Evolutionary conservation across 805 yeast genomes (phyloP).

Genomic region (Lachancea cidri): DNA sequence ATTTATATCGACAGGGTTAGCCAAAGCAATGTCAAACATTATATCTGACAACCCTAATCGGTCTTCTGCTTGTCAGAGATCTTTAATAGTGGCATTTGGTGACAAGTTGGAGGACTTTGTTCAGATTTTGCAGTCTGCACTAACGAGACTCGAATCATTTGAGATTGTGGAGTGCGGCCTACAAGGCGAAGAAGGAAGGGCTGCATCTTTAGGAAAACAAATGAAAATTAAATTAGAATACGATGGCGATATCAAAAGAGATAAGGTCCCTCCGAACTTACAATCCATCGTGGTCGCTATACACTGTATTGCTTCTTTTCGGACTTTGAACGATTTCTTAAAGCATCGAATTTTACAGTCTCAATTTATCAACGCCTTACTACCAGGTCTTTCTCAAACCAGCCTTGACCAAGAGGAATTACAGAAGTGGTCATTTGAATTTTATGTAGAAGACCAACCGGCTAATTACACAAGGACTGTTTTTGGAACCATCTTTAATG

Average conservation of each 20-base stretch:
- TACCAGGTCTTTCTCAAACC: constrained; percentile 15
- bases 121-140: constrained; percentile 60
- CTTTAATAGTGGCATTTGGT: constrained; percentile 40
- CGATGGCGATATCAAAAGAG: constrained; percentile 30
- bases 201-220: constrained; percentile 67
- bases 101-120: constrained; percentile 43
- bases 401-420: constrained; percentile 7
- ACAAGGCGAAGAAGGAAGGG: constrained; percentile 37
- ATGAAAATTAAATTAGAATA: constrained; percentile 50
- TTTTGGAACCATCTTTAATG: constrained; percentile 65
- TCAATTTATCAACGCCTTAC: constrained; percentile 19
- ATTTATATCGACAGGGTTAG: constrained; percentile 61
- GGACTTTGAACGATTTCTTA: constrained; percentile 41
- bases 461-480: constrained; percentile 66
- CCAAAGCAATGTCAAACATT: constrained; percentile 27
- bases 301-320: constrained; percentile 51
- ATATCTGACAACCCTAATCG: constrained; percentile 22
- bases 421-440: constrained; percentile 44
- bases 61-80: constrained; percentile 35
- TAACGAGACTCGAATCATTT: constrained; percentile 70
- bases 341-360: constrained; percentile 34
- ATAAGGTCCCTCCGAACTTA: constrained; percentile 23
- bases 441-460: constrained; percentile 49
- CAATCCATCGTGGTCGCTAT: constrained; percentile 35
- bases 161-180: constrained; percentile 46